Conservation (phyloP, 768 basidiomycete genomes). For the Boletus rufocinnamomeus region DNA sequence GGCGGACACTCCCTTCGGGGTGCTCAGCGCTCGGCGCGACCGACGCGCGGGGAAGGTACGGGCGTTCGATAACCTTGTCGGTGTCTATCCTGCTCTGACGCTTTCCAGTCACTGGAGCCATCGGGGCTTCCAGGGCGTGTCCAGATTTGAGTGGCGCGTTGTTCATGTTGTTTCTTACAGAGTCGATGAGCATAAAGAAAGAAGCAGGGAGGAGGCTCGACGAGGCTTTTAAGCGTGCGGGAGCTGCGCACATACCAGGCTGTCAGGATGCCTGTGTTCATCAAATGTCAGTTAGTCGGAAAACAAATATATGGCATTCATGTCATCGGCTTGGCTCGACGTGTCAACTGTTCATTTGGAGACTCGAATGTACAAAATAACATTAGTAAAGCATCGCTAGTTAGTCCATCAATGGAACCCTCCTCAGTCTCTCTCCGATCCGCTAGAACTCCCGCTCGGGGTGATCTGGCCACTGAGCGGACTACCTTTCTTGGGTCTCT, state of each 20-base stretch:
- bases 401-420: constrained; percentile 5
- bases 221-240: constrained; percentile 11
- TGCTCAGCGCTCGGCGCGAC: constrained; percentile 29
- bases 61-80: constrained; percentile 28
- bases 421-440: constrained; percentile 20
- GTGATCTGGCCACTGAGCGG: constrained; percentile 23
- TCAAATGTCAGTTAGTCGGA: constrained; percentile 7
- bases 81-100: constrained; percentile 29
- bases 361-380: constrained; percentile 19
- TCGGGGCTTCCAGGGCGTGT: constrained; percentile 20
- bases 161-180: constrained; percentile 26
- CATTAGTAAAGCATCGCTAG: constrained; percentile 12
- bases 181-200: constrained; percentile 22
- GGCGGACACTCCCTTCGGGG: constrained; percentile 22
- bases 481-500: constrained; percentile 55
- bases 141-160: constrained; percentile 17
- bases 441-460: constrained; percentile 10
- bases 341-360: constrained; percentile 4
- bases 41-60: constrained; percentile 33
- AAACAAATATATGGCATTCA: constrained; percentile 16
- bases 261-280: constrained; percentile 12
- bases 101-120: constrained; percentile 24
- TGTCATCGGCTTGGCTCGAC: neutral
- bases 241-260: constrained; percentile 22
- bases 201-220: constrained; percentile 18